phyloP scores from a whole-genome alignment of 2,329 filamentous ascomycete species.

The Rhynchosporium agropyri region DNA sequence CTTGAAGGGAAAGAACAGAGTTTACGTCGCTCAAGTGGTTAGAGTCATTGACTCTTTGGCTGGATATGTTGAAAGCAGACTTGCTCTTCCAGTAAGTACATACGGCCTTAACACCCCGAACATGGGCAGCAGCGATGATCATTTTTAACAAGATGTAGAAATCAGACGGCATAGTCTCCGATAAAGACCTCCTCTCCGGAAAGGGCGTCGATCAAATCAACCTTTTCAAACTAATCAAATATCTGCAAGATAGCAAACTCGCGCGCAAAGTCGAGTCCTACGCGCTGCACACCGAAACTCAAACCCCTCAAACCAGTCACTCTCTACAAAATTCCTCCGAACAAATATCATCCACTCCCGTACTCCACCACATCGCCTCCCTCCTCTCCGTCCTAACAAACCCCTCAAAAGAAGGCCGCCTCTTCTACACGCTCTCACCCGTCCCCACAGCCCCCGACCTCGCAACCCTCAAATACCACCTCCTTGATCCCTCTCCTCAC shows the following conservation, averaged over 20 bases:
- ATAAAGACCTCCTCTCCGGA: conserved; percentile 72
- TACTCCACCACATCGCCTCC: conserved; percentile 58
- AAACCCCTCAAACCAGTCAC: conserved; percentile 38
- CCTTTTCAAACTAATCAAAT: conserved; percentile 82
- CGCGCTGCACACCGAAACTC: conserved; percentile 55
- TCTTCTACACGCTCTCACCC: conserved; percentile 61
- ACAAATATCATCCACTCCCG: conserved; percentile 31
- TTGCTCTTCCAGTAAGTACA: conserved; percentile 50
- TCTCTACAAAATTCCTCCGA: conserved; percentile 12
- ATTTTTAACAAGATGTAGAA: conserved; percentile 41
- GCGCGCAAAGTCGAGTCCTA: conserved; percentile 96
- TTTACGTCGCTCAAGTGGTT: conserved; percentile 86
- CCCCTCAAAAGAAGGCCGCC: conserved; percentile 69
- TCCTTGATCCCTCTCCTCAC: conserved; percentile 88
- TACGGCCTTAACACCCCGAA: too few relatives aligned
- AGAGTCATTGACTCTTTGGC: conserved; percentile 79
- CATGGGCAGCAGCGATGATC: not conserved
- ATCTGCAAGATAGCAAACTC: conserved; percentile 88
- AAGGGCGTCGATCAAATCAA: conserved; percentile 97
- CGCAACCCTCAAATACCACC: conserved; percentile 76
- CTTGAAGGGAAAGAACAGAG: conserved; percentile 86
- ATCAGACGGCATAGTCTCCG: conserved; percentile 68
- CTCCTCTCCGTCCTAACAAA: conserved; percentile 86
- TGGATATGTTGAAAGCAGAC: conserved; percentile 63
- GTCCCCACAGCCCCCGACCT: conserved; percentile 43